Evolutionary conservation across 2,329 filamentous ascomycete species (phyloP), one percentile per base, ranked within the genome.

Genomic region (Talaromyces funiculosus): DNA sequence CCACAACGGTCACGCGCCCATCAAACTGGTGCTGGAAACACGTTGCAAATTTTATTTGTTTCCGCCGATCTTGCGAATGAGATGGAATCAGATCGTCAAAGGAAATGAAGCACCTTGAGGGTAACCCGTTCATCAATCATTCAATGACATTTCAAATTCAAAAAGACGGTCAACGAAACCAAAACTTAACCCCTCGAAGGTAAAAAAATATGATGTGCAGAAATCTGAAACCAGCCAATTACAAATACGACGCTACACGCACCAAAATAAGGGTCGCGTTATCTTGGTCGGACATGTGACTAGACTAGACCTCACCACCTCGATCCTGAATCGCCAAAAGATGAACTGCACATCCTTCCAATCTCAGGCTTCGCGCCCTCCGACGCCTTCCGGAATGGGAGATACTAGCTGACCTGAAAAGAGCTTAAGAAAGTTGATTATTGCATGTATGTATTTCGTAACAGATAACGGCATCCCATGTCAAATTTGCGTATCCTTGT

Each of bases 401-500:
- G 12, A n/a, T 16, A 29, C 24, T 47, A 47, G 42, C 20, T 24
- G 42, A 45, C 42, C 20, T 24, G 42, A 47, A 47, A 47, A 47
- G 29, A 7, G 29, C 26, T 33, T 33, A 51, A 14, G 14, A 35
- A 2, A 20, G 47, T 20, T 26, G 43, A 29, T 45, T 31, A 49
- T 49, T 49, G 47, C 47, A 33, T 51, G 26, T n/a, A 33, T 51
- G 26, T n/a, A 51, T 51, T 16, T 33, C n/a, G 47, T 51, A 51
- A 33, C 47, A 57, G 40, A 57, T 57, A 57, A 47, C 54, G 54
- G 54, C 54, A 57, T 57, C 18, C 16, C 54, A 42, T 45, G 26
- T 16, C 29, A 18, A 24, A 45, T n/a, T 57, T 57, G 54, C 54
- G 54, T 35, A 42, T 33, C 37, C 53, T 14, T 51, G 29, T 22